Percentiles rank a stretch among this genome's conserved stretches.
phyloP scores from a whole-genome alignment of 1,284 basidiomycete species.

The Moniliophthora roreri region DNA sequence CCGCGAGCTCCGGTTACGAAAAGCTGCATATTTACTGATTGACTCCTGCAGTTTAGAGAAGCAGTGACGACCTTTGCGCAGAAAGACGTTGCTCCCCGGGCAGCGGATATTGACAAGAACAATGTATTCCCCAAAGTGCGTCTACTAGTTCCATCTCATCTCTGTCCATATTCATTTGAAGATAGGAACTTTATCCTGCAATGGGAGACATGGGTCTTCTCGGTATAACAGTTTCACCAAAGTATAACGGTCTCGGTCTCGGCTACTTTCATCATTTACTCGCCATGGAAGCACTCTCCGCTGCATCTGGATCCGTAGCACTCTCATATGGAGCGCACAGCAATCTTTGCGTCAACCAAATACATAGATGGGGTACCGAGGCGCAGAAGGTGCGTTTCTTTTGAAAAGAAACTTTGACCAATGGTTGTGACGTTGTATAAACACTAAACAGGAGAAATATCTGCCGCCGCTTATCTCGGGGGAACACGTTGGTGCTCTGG shows the following conservation, averaged over 20 bases:
- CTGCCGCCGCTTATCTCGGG: conserved; percentile 84
- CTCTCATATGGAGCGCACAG: conserved; percentile 95
- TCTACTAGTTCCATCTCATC: conserved; percentile 12
- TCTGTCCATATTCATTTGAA: conserved; percentile 9
- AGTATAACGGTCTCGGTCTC: conserved; percentile 77
- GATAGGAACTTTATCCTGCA: conserved; percentile 86
- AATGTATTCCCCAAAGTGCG: conserved; percentile 78
- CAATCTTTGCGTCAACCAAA: conserved; percentile 89
- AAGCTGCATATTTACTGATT: background rate
- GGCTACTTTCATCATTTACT: conserved; percentile 89
- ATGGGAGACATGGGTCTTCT: conserved; percentile 84
- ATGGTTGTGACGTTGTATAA: background rate
- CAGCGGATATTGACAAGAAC: conserved; percentile 80
- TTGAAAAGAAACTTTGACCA: too few relatives aligned
- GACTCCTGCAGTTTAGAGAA: conserved; percentile 65
- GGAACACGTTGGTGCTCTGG: conserved; percentile 84
- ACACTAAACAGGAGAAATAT: conserved; percentile 56
- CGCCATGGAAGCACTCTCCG: conserved; percentile 91
- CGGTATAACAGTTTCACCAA: conserved; percentile 80
- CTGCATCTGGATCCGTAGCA: conserved; percentile 87
- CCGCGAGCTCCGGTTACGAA: background rate
- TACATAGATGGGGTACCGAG: conserved; percentile 84
- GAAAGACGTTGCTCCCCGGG: conserved; percentile 79
- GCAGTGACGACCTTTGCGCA: conserved; percentile 78
- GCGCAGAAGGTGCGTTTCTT: conserved; percentile 59